A percentile compares a stretch with the other conserved stretches of the same genome.
phyloP scores from a whole-genome alignment of 2,329 filamentous ascomycete species.

The Peltaster fructicola region DNA sequence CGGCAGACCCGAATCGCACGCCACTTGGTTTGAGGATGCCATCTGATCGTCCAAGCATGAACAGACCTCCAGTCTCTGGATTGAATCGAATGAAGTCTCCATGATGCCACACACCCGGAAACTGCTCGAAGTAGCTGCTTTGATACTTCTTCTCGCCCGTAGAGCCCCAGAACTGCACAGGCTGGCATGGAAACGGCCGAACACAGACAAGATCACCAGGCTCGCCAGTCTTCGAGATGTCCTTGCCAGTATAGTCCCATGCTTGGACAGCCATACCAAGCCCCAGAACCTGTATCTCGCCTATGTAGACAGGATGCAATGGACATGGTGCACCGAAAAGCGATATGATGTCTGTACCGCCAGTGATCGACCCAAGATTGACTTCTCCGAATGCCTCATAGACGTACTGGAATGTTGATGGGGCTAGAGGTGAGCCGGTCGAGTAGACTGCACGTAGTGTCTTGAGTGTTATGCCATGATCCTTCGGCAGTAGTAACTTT shows the following conservation, averaged over 20 bases:
- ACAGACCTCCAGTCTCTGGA: conserved; percentile 53
- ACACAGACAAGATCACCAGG: conserved; percentile 80
- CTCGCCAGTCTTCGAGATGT: conserved; percentile 43
- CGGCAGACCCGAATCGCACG: conserved; percentile 79
- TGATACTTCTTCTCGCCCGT: conserved; percentile 60
- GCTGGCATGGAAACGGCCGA: conserved; percentile 76
- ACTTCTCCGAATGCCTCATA: conserved; percentile 73
- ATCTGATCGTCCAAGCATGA: conserved; percentile 85
- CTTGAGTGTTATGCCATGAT: conserved; percentile 37
- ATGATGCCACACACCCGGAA: conserved; percentile 71
- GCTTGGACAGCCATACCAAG: conserved; percentile 34
- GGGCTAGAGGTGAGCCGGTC: conserved; percentile 79
- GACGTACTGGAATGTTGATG: conserved; percentile 81
- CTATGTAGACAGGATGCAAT: conserved; percentile 30
- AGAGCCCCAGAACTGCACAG: conserved; percentile 70
- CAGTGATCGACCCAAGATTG: conserved; percentile 84
- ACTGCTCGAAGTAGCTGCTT: conserved; percentile 75
- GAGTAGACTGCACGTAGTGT: conserved; percentile 75
- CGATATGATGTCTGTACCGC: conserved; percentile 91
- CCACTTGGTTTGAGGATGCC: conserved; percentile 85
- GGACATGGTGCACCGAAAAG: conserved; percentile 72
- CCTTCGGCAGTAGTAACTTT: conserved; percentile 42
- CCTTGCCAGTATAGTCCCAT: conserved; percentile 35
- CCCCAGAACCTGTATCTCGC: conserved; percentile 32
- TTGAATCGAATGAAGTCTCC: conserved; percentile 75